Base-by-base conservation (phyloP, 305 asterid species). In the Fraxinus nigra region DNA sequence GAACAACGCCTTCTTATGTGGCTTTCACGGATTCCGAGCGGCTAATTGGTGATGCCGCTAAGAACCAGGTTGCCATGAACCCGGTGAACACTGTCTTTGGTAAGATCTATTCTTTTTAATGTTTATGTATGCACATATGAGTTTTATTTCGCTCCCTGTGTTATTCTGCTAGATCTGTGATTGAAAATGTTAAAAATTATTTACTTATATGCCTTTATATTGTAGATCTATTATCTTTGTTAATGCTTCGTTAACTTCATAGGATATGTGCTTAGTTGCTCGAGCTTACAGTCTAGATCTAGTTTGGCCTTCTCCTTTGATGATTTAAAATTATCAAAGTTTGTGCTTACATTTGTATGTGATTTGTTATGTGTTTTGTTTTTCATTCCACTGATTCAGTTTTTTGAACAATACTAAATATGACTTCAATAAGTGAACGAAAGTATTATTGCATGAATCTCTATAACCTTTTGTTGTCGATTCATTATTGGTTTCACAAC, bases 51-150 rank as follows among this genome's bases (percentile, higher is more conserved):
- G 75, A 70, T 13, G 75, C 75, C 10, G 75, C 75, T 70, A 70
- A 70, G 75, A 70, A 70, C 40, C 75, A 70, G 75, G 75, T 70
- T 35, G 75, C 75, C 75, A 70, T 70, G 75, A 70, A 70, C 75
- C 75, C 75, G 24, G 22, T 32, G 10, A 70, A 70, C 43, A 70
- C 75, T 6, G 75, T 70, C 5, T 70, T 70, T 16, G 75, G 75
- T 70, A 70, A 30, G 75, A 70, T 70, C 75, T 70, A 4, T 32
- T 69, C 75, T 30, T 13, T 69, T 28, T 30, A 14, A 32, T 2
- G 7, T 5, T 69, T 4, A 69, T 16, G 8, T 26, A 30, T 70
- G 5, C 24, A 7, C 5, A 30, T 48, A 14, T 18, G 38, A 30
- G 40, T 30, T 28, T 6, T 13, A 26, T 16, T 5, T 14, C 3